Conservation (phyloP, 1,284 basidiomycete genomes). For the Meripilus lineatus region DNA sequence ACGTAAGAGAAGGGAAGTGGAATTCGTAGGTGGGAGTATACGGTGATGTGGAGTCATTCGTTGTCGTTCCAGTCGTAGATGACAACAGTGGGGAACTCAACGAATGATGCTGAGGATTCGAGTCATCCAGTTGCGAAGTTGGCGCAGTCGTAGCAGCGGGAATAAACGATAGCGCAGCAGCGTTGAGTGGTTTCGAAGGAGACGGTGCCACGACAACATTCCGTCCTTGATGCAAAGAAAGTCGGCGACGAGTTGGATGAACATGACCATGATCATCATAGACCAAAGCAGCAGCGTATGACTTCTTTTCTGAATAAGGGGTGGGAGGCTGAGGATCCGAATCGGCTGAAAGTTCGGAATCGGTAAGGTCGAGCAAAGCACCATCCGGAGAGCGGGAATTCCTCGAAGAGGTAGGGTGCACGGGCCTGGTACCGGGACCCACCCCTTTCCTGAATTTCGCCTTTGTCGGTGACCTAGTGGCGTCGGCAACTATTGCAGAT, state of each 20-base stretch:
- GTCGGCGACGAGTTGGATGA: constrained; percentile 5
- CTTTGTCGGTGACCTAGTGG: constrained; percentile 7
- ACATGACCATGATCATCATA: constrained; percentile 14
- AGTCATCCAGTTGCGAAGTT: background rate
- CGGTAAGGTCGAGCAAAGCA: constrained; percentile 19
- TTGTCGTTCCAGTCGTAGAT: constrained; percentile 15
- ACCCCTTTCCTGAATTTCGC: constrained; percentile 14
- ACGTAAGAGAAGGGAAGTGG: constrained; percentile 25
- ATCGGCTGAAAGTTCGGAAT: constrained; percentile 24
- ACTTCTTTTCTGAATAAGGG: constrained; percentile 22
- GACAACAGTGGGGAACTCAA: constrained; percentile 17
- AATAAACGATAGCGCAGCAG: constrained; percentile 26
- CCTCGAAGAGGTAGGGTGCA: constrained; percentile 3
- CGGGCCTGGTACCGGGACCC: no score
- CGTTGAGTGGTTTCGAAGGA: constrained; percentile 27
- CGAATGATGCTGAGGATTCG: constrained; percentile 7
- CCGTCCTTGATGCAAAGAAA: background rate
- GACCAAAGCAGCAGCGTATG: constrained; percentile 22
- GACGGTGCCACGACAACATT: constrained; percentile 20
- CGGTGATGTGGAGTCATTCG: constrained; percentile 8
- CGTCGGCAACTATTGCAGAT: no score
- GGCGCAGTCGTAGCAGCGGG: constrained; percentile 16
- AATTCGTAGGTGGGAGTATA: constrained; percentile 26
- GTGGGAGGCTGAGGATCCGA: constrained; percentile 25
- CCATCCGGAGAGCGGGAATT: constrained; percentile 14